phyloP scores from a whole-genome alignment of 495 filamentous ascomycete species.

The Tuber umbilicatum region DNA sequence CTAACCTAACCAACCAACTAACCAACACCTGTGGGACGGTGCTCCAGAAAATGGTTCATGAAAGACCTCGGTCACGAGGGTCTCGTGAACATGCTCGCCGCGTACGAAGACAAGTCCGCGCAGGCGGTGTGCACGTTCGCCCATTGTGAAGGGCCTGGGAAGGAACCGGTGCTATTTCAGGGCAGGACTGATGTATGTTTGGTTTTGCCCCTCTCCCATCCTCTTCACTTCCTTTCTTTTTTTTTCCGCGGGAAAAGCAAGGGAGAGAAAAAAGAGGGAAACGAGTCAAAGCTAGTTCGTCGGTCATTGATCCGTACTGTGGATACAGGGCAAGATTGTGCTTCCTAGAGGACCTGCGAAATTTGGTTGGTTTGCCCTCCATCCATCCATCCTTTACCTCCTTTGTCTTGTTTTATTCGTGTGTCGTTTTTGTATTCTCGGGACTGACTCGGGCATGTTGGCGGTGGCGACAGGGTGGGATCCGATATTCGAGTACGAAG shows the following conservation, averaged over 20 bases:
- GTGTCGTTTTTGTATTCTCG: not conserved
- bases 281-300: constrained; percentile 10
- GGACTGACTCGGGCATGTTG: not conserved
- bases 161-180: constrained; percentile 84
- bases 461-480: constrained; percentile 66
- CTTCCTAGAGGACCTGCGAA: constrained; percentile 63
- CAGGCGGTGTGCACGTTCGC: constrained; percentile 95
- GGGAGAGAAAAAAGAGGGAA: not conserved
- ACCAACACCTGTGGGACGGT: not conserved
- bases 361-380: constrained; percentile 63
- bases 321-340: constrained; percentile 55
- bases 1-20: not conserved
- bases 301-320: constrained; percentile 48
- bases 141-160: constrained; percentile 75
- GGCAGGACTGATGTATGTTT: constrained; percentile 58
- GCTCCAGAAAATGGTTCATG: constrained; percentile 53
- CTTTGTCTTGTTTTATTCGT: constrained; percentile 37
- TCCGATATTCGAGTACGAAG: constrained; percentile 89
- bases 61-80: constrained; percentile 70
- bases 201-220: not conserved
- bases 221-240: not conserved
- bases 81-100: constrained; percentile 83
- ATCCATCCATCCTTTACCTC: not conserved
- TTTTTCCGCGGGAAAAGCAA: not conserved
- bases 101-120: constrained; percentile 80